Conservation (phyloP, 2,329 filamentous ascomycete species). For the Alternaria gansuensis region DNA sequence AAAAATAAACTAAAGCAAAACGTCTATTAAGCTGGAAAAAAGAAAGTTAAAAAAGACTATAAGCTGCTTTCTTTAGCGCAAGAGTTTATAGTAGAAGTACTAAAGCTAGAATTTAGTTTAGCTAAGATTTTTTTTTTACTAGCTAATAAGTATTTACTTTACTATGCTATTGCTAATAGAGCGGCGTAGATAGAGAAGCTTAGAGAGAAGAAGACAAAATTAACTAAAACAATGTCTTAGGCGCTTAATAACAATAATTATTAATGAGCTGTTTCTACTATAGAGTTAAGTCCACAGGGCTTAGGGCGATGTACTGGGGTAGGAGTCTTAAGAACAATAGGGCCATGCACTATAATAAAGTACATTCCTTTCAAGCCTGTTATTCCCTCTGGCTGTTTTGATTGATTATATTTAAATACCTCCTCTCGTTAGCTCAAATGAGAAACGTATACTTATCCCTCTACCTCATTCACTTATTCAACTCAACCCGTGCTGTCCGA, state of each 20-base stretch:
- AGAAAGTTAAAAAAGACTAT: constrained; percentile 15
- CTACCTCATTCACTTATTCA: constrained; percentile 11
- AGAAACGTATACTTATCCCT: constrained; percentile 21
- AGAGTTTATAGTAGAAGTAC: constrained; percentile 26
- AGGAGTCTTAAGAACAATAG: constrained; percentile 24
- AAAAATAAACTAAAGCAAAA: no score
- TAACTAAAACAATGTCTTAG: neutral
- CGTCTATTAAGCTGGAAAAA: neutral
- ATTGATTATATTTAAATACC: constrained; percentile 22
- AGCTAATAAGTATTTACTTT: constrained; percentile 24
- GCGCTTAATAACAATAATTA: neutral
- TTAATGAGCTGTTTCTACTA: constrained; percentile 13
- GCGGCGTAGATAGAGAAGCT: neutral
- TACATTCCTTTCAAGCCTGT: constrained; percentile 24
- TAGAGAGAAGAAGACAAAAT: neutral
- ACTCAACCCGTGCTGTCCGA: constrained; percentile 10
- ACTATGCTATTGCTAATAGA: constrained; percentile 25
- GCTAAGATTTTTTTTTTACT: constrained; percentile 28
- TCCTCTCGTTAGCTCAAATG: constrained; percentile 20
- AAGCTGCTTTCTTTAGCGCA: constrained; percentile 20
- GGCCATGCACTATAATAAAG: constrained; percentile 20
- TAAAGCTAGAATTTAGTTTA: constrained; percentile 25
- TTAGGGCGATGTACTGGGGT: constrained; percentile 16
- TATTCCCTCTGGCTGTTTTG: constrained; percentile 22
- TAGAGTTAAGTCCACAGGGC: constrained; percentile 6